A percentile compares a stretch with the other conserved stretches of the same genome.
These are phyloP conservation scores for Epicoccum nigrum DNA, from an alignment of 2,329 filamentous ascomycete genomes.

Conservation along the genomic window DNA sequence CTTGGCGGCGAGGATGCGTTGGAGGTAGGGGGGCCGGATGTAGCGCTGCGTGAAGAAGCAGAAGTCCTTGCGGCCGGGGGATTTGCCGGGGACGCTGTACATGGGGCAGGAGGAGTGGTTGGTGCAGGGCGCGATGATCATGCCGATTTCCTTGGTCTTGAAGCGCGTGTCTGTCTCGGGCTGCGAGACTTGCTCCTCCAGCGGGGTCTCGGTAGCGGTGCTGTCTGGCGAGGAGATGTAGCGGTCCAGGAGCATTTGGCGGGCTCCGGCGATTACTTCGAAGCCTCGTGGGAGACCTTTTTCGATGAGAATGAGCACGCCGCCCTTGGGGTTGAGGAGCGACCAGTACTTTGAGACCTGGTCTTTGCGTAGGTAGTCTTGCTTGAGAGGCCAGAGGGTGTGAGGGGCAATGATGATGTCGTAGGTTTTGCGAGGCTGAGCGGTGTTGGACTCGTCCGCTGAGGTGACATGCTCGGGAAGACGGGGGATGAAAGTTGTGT, in stretches of 20 bases:
- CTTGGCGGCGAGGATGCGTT: conserved; percentile 71
- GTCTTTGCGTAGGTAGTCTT: conserved; percentile 77
- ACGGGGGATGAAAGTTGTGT: conserved; percentile 90
- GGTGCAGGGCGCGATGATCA: conserved; percentile 75
- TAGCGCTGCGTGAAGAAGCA: conserved; percentile 92
- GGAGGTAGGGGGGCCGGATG: conserved; percentile 80
- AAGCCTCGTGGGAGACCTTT: conserved; percentile 93
- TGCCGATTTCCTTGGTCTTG: conserved; percentile 60
- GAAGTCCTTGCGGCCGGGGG: conserved; percentile 80
- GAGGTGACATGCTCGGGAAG: conserved; percentile 84
- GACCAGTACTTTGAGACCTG: conserved; percentile 90
- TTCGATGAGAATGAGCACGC: conserved; percentile 84
- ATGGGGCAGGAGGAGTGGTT: conserved; percentile 89
- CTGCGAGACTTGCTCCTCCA: conserved; percentile 52
- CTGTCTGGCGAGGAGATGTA: conserved; percentile 70
- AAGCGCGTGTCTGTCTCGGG: conserved; percentile 41
- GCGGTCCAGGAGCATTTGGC: conserved; percentile 76
- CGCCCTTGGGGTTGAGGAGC: conserved; percentile 80
- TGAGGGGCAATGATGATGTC: conserved; percentile 92
- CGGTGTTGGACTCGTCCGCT: conserved; percentile 51
- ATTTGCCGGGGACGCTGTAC: conserved; percentile 75
- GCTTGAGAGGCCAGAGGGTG: conserved; percentile 74
- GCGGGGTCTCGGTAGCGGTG: conserved; percentile 46
- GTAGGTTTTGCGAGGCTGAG: conserved; percentile 71
- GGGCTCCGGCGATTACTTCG: conserved; percentile 85